Evolutionary conservation across 495 filamentous ascomycete species (phyloP), one percentile per base, ranked within the genome.

Genomic region (Chaetomium tenue): DNA sequence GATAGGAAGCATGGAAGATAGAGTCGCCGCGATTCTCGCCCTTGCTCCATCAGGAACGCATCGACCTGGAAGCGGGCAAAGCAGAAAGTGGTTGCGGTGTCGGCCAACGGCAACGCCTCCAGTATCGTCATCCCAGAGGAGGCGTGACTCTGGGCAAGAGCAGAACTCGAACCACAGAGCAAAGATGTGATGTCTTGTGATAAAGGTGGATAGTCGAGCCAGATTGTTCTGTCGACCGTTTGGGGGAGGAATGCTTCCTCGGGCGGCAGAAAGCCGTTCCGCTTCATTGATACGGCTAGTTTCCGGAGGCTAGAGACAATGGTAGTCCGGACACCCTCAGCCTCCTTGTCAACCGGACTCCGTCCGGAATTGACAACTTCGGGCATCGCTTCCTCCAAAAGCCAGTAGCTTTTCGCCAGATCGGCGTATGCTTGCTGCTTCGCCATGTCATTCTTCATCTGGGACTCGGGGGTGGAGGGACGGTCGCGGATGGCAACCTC

Each of bases 331-430:
- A 83, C 74, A 6, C 81, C 77, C 28, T 81, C 76, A 22, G 83
- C 64, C 60, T 83, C 79, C 20, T 70, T 64, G 42, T 75, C 74
- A 18, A 72, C 60, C 5, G 74, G 66, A 52, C 65, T 74, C 2
- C 70, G 73, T 33, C 72, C 76, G 58, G 67, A 71, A 46, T 66
- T 71, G n/a, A 71, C 63, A 33, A 78, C 72, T 61, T 88, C 86
- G 25, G 79, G 83, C 68, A 90, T 78, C 6, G 91, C 81, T 3
- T 87, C 82, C 58, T 88, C 84, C 53, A 86, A 75, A 28, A 96
- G 85, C 92, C 92, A 97, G 70, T 89, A 87, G 0, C 86, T 82
- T 71, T 96, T 97, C 3, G 89, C 88, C 52, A 97, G 78, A 70
- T 96, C 88, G 3, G 93, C 77, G 60, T 92, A 86, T 15, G 88